Evolutionary conservation across 352 stramenopile species (phyloP), one percentile per base, ranked within the genome.

Genomic region (Phytophthora fragariae): DNA sequence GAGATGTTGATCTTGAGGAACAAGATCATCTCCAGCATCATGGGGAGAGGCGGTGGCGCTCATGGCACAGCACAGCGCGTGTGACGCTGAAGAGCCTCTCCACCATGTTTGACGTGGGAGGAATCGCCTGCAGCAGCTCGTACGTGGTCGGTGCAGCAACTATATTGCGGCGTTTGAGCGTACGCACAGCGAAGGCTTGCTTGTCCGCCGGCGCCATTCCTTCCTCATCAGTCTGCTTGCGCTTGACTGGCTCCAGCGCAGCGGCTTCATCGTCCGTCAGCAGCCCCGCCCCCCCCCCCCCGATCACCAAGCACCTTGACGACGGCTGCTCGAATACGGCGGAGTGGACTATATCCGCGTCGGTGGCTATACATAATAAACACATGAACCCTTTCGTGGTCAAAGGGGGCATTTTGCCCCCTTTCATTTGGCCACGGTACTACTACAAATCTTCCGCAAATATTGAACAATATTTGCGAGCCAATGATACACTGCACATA

Each of bases 51-150:
- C 37, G 61, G 15, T 61, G 24, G 21, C 61, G 61, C 52, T 68
- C 61, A 27, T 44, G 41, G 12, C 15, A 37, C 33, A 68, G 15
- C 17, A 60, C 52, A 27, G 37, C 11, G 8, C 52, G 21, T 11
- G 61, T 50, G 14, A 61, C n/a, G 15, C 61, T 68, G n/a, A 68
- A 61, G 1, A 61, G 27, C 33, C 50, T 55, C 61, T 61, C 61
- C n/a, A 61, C 35, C 24, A 55, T 47, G 50, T 60, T 60, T 5
- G 61, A 68, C 5, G 61, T 61, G 27, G 61, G 49, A 9, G 33
- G 24, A 33, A 61, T 68, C 0, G 50, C 19, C 15, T 10, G 2
- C 37, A 61, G 24, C 37, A 68, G 19, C 49, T 33, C n/a, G 17
- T 61, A 68, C 12, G 14, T 41, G 15, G 3, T 17, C 3, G 15